Conservation (phyloP, 1,139 yeast genomes). For the Spathaspora sp. region DNA sequence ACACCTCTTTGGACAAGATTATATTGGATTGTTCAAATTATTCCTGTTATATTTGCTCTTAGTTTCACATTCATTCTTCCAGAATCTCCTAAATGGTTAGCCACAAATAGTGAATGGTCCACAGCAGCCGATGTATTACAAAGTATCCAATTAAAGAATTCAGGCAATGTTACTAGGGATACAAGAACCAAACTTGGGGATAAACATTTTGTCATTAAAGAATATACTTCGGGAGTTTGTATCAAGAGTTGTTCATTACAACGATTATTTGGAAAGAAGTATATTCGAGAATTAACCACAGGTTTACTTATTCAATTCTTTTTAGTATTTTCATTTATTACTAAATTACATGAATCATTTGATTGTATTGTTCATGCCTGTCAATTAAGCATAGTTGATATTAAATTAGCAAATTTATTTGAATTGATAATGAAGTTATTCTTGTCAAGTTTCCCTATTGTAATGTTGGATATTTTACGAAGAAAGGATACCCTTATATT, state of each 20-base stretch:
- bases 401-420: slow-evolving; percentile 18
- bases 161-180: slow-evolving; percentile 3
- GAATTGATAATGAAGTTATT: slow-evolving; percentile 24
- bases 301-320: slow-evolving; percentile 26
- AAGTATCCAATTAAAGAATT: slow-evolving; percentile 13
- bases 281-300: slow-evolving; percentile 21
- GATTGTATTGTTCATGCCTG: slow-evolving; percentile 28
- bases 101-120: slow-evolving; percentile 29
- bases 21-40: slow-evolving; percentile 25
- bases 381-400: slow-evolving; percentile 22
- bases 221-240: slow-evolving; percentile 24
- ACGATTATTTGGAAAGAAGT: slow-evolving; percentile 21
- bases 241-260: slow-evolving; percentile 20
- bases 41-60: slow-evolving; percentile 22
- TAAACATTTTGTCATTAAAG: slow-evolving; percentile 24
- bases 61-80: slow-evolving; percentile 23
- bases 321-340: slow-evolving; percentile 26
- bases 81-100: slow-evolving; percentile 39
- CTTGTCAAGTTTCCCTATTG: slow-evolving; percentile 27
- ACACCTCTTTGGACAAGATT: slow-evolving; percentile 13
- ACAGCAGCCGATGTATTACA: slow-evolving; percentile 29
- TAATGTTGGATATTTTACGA: slow-evolving; percentile 38
- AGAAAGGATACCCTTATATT: slow-evolving; percentile 48
- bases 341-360: slow-evolving; percentile 25
- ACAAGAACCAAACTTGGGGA: slow-evolving; percentile 18